A percentile compares a stretch with the other conserved stretches of the same genome.
Evolutionary conservation across 1,284 basidiomycete species (phyloP).

Genomic region (Irpex sp.): DNA sequence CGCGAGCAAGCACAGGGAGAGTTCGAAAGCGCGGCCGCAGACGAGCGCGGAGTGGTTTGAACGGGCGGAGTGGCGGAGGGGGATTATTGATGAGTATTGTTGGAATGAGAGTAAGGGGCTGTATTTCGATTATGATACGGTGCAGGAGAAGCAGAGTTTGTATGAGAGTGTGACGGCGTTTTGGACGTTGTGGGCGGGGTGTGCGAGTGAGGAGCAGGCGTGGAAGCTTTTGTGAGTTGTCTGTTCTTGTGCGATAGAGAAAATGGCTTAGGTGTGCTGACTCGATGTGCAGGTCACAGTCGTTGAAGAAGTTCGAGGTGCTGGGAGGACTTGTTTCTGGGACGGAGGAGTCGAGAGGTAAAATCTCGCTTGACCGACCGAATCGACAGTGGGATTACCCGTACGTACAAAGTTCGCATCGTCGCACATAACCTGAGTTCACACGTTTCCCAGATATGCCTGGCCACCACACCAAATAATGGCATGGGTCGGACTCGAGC

Average conservation of each 20-base stretch:
- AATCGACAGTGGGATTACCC: slow-evolving; percentile 98
- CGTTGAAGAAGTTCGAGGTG: slow-evolving; percentile 94
- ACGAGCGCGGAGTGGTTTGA: slow-evolving; percentile 87
- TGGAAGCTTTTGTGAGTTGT: slow-evolving; percentile 82
- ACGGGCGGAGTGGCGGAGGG: slow-evolving; percentile 78
- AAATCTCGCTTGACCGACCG: slow-evolving; percentile 93
- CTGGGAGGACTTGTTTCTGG: slow-evolving; percentile 95
- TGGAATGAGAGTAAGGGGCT: slow-evolving; percentile 96
- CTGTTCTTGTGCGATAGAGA: no score
- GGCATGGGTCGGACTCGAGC: slow-evolving; percentile 95
- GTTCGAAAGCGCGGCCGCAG: slow-evolving; percentile 63
- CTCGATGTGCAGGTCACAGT: slow-evolving; percentile 63
- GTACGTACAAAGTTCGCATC: slow-evolving; percentile 39
- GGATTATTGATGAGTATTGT: slow-evolving; percentile 89
- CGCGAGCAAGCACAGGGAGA: slow-evolving; percentile 53
- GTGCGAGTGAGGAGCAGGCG: slow-evolving; percentile 92
- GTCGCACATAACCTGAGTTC: not conserved
- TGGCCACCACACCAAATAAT: slow-evolving; percentile 97
- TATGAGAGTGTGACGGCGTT: slow-evolving; percentile 96
- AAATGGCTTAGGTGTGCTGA: no score
- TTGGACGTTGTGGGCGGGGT: slow-evolving; percentile 98
- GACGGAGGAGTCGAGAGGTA: slow-evolving; percentile 94
- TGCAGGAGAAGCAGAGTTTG: slow-evolving; percentile 83
- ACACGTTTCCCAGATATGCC: slow-evolving; percentile 46
- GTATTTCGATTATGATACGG: slow-evolving; percentile 97